A percentile compares a stretch with the other conserved stretches of the same genome.
phyloP scores from a whole-genome alignment of 2,329 filamentous ascomycete species.

The Diaporthe ilicicola region DNA sequence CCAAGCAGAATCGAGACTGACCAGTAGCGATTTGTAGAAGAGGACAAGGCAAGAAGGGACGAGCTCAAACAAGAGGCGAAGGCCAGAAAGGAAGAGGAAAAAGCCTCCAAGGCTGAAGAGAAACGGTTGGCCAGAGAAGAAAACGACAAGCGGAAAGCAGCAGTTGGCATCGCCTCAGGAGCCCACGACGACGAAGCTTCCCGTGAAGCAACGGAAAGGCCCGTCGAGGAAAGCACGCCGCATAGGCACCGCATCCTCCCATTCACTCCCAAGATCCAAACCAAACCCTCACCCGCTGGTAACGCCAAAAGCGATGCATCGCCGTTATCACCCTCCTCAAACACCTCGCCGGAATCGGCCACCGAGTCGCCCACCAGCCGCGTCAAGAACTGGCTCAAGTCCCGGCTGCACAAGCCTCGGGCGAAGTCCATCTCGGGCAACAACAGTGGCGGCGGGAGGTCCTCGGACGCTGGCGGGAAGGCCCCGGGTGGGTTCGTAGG shows the following conservation, averaged over 20 bases:
- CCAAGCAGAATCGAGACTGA: not conserved
- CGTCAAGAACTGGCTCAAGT: conserved; percentile 54
- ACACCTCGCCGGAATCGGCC: conserved; percentile 30
- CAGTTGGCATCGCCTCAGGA: not conserved
- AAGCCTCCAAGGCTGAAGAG: conserved; percentile 56
- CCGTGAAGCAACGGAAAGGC: not conserved
- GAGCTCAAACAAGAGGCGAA: conserved; percentile 72
- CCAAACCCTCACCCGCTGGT: conserved; percentile 25
- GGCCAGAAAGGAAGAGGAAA: conserved; percentile 50
- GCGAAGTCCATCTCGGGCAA: conserved; percentile 39
- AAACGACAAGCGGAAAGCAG: conserved; percentile 51
- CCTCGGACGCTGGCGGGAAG: not conserved
- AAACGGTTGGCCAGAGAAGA: conserved; percentile 55
- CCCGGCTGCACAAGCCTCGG: conserved; percentile 47
- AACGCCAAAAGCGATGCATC: conserved; percentile 25
- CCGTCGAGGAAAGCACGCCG: conserved; percentile 38
- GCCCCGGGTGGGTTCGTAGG: conserved; percentile 48
- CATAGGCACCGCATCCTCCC: conserved; percentile 28
- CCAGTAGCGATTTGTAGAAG: conserved; percentile 42
- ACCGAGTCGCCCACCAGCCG: conserved; percentile 40
- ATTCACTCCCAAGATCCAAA: conserved; percentile 32
- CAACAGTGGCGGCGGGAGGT: conserved; percentile 27
- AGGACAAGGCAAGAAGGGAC: conserved; percentile 73
- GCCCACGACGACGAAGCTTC: not conserved
- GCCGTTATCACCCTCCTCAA: conserved; percentile 27